Percentiles rank a stretch among this genome's conserved stretches.
These are phyloP conservation scores for Vanilla planifolia DNA, from an alignment of 106 monocot species.

Conservation along the genomic window DNA sequence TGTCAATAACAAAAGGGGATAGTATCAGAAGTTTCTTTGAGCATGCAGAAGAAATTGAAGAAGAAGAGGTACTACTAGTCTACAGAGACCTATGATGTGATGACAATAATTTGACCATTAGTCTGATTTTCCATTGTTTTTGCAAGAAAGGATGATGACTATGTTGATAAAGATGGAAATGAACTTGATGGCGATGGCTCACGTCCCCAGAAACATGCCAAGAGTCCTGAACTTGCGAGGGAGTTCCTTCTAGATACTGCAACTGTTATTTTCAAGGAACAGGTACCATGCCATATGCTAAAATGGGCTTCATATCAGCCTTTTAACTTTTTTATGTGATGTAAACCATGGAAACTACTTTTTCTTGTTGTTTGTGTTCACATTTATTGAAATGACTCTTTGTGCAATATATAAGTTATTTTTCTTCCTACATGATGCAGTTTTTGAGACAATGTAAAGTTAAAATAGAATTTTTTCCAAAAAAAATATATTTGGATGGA, in stretches of 20 bases:
- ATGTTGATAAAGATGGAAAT: slow-evolving; percentile 83
- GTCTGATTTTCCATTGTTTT: background rate
- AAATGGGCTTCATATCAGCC: too few relatives aligned
- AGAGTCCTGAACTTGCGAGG: slow-evolving; percentile 98
- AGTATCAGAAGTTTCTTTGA: slow-evolving; percentile 85
- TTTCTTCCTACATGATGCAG: too few relatives aligned
- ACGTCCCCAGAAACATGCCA: slow-evolving; percentile 94
- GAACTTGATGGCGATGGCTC: slow-evolving; percentile 72
- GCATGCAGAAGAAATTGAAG: slow-evolving; percentile 98
- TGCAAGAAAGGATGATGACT: slow-evolving; percentile 74
- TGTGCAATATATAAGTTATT: too few relatives aligned
- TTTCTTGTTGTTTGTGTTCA: too few relatives aligned
- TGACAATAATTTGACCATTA: background rate
- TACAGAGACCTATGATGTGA: background rate
- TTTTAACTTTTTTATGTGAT: too few relatives aligned
- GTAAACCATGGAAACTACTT: too few relatives aligned
- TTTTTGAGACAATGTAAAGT: too few relatives aligned
- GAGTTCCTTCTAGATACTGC: slow-evolving; percentile 99
- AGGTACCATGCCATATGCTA: slow-evolving; percentile 68
- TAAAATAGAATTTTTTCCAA: too few relatives aligned
- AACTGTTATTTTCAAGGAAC: slow-evolving; percentile 95
- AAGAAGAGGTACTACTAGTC: slow-evolving; percentile 73
- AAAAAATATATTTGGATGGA: too few relatives aligned
- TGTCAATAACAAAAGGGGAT: slow-evolving; percentile 83
- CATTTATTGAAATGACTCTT: too few relatives aligned